phyloP scores from a whole-genome alignment of 176 grass and related monocot species.

The Zoysia japonica region DNA sequence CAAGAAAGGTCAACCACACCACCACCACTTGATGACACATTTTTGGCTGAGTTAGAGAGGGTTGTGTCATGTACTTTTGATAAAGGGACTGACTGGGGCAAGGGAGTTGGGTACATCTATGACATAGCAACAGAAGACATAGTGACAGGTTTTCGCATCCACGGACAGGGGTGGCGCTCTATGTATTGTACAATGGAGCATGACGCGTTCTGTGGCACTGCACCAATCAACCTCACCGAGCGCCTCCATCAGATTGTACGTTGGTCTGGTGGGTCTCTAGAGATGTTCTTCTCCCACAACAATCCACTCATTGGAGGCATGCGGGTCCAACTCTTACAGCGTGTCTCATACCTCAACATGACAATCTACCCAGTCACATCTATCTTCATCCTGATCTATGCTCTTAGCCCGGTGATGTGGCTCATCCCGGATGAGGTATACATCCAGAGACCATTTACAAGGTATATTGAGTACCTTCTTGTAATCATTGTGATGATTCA shows the following conservation, averaged over 20 bases:
- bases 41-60: neutral
- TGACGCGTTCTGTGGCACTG: slow-evolving; percentile 26
- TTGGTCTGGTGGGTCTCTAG: slow-evolving; percentile 40
- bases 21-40: neutral
- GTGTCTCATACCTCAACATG: slow-evolving; percentile 38
- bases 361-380: slow-evolving; percentile 29
- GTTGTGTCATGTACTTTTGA: slow-evolving; percentile 6
- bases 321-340: neutral
- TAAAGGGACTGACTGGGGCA: slow-evolving; percentile 25
- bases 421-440: slow-evolving; percentile 7
- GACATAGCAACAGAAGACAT: slow-evolving; percentile 35
- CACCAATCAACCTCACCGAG: slow-evolving; percentile 40
- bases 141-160: slow-evolving; percentile 29
- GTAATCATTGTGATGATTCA: slow-evolving; percentile 25
- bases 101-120: slow-evolving; percentile 28
- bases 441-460: slow-evolving; percentile 27
- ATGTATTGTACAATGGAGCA: neutral
- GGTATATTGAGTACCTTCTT: slow-evolving; percentile 29
- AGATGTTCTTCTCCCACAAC: slow-evolving; percentile 44
- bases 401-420: slow-evolving; percentile 31
- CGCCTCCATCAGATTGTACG: slow-evolving; percentile 35
- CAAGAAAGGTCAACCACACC: neutral
- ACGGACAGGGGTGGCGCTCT: neutral
- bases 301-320: slow-evolving; percentile 12
- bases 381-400: slow-evolving; percentile 28